These are phyloP conservation scores for Jimgerdemannia flammicorona DNA, from an alignment of 192 early-diverging fungal genomes.

Conservation along the genomic window DNA sequence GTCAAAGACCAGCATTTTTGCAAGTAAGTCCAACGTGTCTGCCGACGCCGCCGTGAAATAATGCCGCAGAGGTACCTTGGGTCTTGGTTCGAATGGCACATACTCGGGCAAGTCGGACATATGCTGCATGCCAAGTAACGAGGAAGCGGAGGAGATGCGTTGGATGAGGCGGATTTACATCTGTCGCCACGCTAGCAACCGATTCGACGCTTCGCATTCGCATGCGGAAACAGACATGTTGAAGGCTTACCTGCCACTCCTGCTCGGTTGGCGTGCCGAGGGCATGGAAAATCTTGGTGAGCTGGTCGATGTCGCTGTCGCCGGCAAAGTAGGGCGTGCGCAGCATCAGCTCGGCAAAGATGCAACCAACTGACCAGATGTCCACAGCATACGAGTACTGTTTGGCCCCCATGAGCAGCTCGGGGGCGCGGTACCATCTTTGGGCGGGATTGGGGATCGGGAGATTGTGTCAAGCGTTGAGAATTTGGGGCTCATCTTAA, in stretches of 20 bases:
- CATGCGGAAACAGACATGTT: neutral
- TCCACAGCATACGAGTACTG: conserved; percentile 88
- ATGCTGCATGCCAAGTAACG: conserved; percentile 34
- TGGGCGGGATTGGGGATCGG: neutral
- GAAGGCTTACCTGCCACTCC: conserved; percentile 66
- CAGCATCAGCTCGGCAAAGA: conserved; percentile 96
- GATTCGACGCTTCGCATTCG: neutral
- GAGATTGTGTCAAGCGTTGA: too few species aligned
- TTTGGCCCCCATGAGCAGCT: conserved; percentile 86
- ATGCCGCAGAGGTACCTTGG: conserved; percentile 62
- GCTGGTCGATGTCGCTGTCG: conserved; percentile 74
- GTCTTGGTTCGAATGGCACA: conserved; percentile 69
- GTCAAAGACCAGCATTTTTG: conserved; percentile 83
- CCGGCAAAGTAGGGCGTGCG: conserved; percentile 87
- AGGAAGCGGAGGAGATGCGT: neutral
- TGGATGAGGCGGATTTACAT: neutral
- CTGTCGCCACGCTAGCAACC: neutral
- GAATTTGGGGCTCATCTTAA: too few species aligned
- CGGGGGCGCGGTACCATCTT: conserved; percentile 96
- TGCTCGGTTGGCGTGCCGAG: conserved; percentile 77
- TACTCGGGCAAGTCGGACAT: conserved; percentile 68
- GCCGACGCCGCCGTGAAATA: conserved; percentile 82
- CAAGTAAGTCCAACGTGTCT: conserved; percentile 84
- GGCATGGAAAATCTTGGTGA: conserved; percentile 74
- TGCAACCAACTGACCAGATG: conserved; percentile 97